Evolutionary conservation across 2,329 filamentous ascomycete genomes (phyloP).

Genomic region (Aspergillus texensis): DNA sequence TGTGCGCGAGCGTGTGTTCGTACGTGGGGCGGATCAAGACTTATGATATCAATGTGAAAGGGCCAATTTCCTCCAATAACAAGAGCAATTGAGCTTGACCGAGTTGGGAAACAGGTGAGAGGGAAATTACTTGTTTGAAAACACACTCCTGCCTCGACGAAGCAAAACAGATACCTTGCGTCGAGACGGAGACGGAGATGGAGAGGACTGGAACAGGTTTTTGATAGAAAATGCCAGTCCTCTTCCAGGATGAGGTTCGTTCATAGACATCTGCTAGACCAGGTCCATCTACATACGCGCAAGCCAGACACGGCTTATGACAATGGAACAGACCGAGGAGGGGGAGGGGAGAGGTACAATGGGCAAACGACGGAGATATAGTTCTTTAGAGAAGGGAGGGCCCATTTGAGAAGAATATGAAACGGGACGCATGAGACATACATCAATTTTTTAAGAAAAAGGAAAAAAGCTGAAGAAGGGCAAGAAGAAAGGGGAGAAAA

Average conservation of each 20-base stretch:
- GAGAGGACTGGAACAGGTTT: conserved; percentile 36
- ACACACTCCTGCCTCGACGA: conserved; percentile 39
- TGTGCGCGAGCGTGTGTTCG: not conserved
- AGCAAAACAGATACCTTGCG: conserved; percentile 35
- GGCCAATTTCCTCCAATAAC: not conserved
- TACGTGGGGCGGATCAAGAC: not conserved
- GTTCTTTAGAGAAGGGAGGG: conserved; percentile 16
- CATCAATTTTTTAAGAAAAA: conserved; percentile 13
- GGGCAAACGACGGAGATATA: conserved; percentile 6
- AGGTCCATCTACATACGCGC: conserved; percentile 30
- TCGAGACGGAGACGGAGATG: conserved; percentile 31
- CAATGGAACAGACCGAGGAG: conserved; percentile 15
- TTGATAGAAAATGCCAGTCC: conserved; percentile 34
- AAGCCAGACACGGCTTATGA: conserved; percentile 24
- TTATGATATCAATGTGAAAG: not conserved
- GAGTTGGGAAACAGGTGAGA: not conserved
- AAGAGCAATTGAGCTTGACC: conserved; percentile 1
- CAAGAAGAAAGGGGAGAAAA: conserved; percentile 12
- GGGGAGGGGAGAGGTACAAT: conserved; percentile 12
- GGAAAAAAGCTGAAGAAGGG: conserved; percentile 7
- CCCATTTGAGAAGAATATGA: conserved; percentile 27
- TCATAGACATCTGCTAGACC: conserved; percentile 39
- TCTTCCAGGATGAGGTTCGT: conserved; percentile 35
- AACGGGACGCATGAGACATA: conserved; percentile 23
- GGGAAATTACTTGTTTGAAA: conserved; percentile 36